Conservation (phyloP, 2,329 filamentous ascomycete genomes). For the Claviceps sorghi region DNA sequence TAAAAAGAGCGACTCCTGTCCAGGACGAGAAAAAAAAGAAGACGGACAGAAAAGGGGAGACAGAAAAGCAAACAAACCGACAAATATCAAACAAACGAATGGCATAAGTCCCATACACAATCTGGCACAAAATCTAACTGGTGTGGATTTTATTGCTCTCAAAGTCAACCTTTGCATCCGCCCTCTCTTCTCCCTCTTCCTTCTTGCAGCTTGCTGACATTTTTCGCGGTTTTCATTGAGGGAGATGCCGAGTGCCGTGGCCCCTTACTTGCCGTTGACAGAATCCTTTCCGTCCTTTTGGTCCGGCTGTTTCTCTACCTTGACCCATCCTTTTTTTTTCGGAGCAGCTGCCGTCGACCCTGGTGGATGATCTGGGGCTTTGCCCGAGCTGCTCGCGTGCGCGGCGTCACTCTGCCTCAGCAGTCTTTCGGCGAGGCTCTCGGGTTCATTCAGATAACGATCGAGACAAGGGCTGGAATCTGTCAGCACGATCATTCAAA, state of each 20-base stretch:
- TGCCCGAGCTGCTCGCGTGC: not conserved
- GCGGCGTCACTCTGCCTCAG: not conserved
- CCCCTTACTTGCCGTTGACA: not conserved
- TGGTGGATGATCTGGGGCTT: too few species aligned
- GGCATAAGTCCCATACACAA: too few species aligned
- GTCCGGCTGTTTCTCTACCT: not conserved
- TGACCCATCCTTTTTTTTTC: not conserved
- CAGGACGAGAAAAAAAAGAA: not conserved
- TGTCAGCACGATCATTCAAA: not conserved
- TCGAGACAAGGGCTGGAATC: not conserved
- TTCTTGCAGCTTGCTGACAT: not conserved
- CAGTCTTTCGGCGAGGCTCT: not conserved
- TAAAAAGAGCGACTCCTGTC: not conserved
- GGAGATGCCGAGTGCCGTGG: not conserved
- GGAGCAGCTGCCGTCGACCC: not conserved
- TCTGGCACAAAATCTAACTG: not conserved
- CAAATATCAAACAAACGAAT: not conserved
- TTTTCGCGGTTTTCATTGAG: not conserved
- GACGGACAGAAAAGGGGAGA: not conserved
- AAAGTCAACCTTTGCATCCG: not conserved
- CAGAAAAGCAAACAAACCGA: too few species aligned
- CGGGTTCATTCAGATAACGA: not conserved
- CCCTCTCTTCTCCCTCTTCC: not conserved
- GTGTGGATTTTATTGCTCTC: not conserved
- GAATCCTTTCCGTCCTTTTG: not conserved